Evolutionary conservation across 805 yeast species (phyloP).

Genomic region (Lipomyces yamadae): DNA sequence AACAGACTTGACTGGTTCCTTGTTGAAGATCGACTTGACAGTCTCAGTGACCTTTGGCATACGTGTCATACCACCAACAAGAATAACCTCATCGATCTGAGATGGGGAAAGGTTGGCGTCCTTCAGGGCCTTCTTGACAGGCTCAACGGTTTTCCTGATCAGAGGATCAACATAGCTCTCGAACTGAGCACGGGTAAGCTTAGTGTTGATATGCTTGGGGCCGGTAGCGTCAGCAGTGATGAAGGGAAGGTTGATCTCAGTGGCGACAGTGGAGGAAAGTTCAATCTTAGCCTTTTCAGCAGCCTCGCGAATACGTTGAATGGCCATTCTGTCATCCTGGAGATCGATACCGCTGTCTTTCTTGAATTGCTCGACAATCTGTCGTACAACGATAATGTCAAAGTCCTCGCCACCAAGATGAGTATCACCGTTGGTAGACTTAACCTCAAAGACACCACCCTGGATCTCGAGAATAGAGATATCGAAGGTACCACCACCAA

Average conservation of each 20-base stretch:
- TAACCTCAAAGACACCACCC: slow-evolving; percentile 97
- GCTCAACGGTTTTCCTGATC: slow-evolving; percentile 72
- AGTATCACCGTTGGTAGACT: slow-evolving; percentile 96
- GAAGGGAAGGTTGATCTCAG: slow-evolving; percentile 81
- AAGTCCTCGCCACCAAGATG: slow-evolving; percentile 94
- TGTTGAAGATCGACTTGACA: slow-evolving; percentile 76
- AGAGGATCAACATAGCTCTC: slow-evolving; percentile 70
- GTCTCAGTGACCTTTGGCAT: slow-evolving; percentile 86
- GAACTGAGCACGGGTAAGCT: slow-evolving; percentile 68
- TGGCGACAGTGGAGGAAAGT: slow-evolving; percentile 71
- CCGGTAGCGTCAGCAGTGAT: slow-evolving; percentile 86
- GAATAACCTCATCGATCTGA: slow-evolving; percentile 77
- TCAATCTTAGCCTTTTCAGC: slow-evolving; percentile 91
- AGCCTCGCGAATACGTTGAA: slow-evolving; percentile 85
- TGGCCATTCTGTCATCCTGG: slow-evolving; percentile 69
- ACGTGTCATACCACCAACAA: slow-evolving; percentile 91
- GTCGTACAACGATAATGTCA: slow-evolving; percentile 84
- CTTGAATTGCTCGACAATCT: slow-evolving; percentile 79
- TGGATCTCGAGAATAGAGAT: slow-evolving; percentile 94
- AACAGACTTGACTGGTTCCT: slow-evolving; percentile 86
- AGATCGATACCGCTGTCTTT: slow-evolving; percentile 71
- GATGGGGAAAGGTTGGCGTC: slow-evolving; percentile 73
- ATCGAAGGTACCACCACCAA: slow-evolving; percentile 99
- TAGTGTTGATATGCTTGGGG: slow-evolving; percentile 76
- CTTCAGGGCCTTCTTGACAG: slow-evolving; percentile 79